Percentiles rank a stretch among this genome's conserved stretches.
These are phyloP conservation scores for Nicotiana sylvestris DNA, from an alignment of 257 asterid genomes.

Conservation along the genomic window DNA sequence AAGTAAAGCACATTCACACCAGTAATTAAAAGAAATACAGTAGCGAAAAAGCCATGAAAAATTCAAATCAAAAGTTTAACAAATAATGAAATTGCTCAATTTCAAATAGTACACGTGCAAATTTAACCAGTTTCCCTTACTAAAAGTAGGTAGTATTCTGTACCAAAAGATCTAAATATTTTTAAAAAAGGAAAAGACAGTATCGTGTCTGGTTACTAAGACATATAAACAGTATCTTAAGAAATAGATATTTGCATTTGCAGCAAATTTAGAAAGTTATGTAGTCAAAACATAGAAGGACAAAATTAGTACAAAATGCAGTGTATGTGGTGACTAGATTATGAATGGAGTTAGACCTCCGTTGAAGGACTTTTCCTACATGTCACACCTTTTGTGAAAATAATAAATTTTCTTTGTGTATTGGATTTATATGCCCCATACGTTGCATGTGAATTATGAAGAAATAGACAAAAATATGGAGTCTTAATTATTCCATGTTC, in stretches of 20 bases:
- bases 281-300: neutral
- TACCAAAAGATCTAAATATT: neutral
- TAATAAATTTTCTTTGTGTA: neutral
- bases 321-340: neutral
- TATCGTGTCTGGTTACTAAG: no score
- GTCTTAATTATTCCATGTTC: neutral
- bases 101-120: neutral
- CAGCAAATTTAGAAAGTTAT: neutral
- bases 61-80: neutral
- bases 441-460: neutral
- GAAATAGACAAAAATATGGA: neutral
- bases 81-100: neutral
- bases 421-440: slow-evolving; percentile 4
- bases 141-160: neutral
- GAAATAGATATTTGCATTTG: neutral
- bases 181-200: neutral
- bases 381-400: slow-evolving; percentile 6
- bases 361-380: neutral
- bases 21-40: no score
- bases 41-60: no score
- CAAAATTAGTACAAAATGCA: neutral
- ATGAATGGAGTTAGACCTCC: neutral
- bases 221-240: neutral
- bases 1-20: no score
- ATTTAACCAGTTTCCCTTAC: neutral